These are phyloP conservation scores for Liquidambar formosana DNA, from an alignment of 164 flowering plant genomes.

Conservation along the genomic window DNA sequence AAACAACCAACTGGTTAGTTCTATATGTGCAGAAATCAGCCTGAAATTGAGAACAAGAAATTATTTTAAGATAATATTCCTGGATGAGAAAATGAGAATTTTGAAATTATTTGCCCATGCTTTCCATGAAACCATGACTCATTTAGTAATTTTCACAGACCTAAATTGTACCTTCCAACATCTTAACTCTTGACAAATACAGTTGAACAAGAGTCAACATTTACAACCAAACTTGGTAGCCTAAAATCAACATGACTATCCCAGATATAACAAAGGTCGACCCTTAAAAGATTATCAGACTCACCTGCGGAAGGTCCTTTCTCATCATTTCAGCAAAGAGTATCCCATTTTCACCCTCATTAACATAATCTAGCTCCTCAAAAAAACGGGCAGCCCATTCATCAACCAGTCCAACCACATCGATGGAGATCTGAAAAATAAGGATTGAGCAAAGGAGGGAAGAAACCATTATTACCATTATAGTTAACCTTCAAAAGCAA, in stretches of 20 bases:
- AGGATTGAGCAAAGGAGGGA: not conserved
- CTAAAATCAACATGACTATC: not conserved
- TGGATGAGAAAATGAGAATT: too few relatives aligned
- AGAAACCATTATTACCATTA: not conserved
- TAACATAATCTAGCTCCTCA: constrained; percentile 97
- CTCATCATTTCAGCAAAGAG: constrained; percentile 94
- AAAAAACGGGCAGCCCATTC: constrained; percentile 99
- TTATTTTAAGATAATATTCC: too few relatives aligned
- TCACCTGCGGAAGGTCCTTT: constrained; percentile 94
- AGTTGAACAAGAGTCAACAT: not conserved
- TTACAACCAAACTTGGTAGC: not conserved
- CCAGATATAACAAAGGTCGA: not conserved
- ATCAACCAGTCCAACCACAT: constrained; percentile 97
- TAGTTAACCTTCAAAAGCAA: not conserved
- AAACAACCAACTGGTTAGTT: too few relatives aligned
- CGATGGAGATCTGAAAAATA: constrained; percentile 68
- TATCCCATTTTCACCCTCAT: constrained; percentile 94
- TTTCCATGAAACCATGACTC: too few relatives aligned
- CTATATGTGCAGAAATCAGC: too few relatives aligned
- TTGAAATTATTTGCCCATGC: too few relatives aligned
- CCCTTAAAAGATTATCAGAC: constrained; percentile 8
- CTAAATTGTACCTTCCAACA: too few relatives aligned
- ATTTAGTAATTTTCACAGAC: too few relatives aligned
- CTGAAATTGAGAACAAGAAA: too few relatives aligned
- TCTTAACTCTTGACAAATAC: too few relatives aligned